Evolutionary conservation across 2,329 filamentous ascomycete genomes (phyloP).

Genomic region (Exophiala alcalophila): DNA sequence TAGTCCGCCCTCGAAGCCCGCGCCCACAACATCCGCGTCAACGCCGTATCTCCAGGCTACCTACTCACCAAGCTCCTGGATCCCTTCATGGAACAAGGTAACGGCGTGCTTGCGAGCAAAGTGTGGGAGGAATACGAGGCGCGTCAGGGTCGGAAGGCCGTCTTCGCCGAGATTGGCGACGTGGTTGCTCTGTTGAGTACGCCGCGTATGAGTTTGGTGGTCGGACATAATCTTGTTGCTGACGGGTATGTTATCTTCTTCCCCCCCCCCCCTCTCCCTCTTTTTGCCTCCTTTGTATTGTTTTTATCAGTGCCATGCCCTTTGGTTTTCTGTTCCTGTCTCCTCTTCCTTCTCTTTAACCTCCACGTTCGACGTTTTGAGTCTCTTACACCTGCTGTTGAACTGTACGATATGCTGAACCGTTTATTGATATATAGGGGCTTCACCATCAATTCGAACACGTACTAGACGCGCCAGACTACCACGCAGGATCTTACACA

Average conservation of each 20-base stretch:
- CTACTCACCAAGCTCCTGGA: conserved; percentile 25
- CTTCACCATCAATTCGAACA: conserved; percentile 25
- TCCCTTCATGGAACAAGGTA: conserved; percentile 14
- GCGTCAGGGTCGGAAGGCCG: conserved; percentile 23
- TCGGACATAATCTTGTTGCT: conserved; percentile 25
- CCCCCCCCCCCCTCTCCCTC: neutral
- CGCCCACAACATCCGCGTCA: conserved; percentile 17
- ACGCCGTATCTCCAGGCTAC: conserved; percentile 23
- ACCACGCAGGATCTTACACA: too few species aligned
- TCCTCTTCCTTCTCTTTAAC: too few species aligned
- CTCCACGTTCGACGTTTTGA: too few species aligned
- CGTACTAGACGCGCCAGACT: conserved; percentile 5
- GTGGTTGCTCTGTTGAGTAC: conserved; percentile 23
- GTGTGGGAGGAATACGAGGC: conserved; percentile 20
- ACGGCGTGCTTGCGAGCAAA: conserved; percentile 5
- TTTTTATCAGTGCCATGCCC: too few species aligned
- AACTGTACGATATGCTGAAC: too few species aligned
- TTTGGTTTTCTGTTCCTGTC: too few species aligned
- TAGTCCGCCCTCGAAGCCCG: conserved; percentile 23
- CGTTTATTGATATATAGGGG: too few species aligned
- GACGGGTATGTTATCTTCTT: conserved; percentile 15
- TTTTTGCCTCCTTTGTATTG: too few species aligned
- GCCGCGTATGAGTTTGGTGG: conserved; percentile 24
- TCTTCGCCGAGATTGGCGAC: conserved; percentile 24
- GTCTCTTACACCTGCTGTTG: too few species aligned